A percentile compares a stretch with the other conserved stretches of the same genome.
phyloP scores from a whole-genome alignment of 2,329 filamentous ascomycete genomes.

The Cordyceps tenuipes region DNA sequence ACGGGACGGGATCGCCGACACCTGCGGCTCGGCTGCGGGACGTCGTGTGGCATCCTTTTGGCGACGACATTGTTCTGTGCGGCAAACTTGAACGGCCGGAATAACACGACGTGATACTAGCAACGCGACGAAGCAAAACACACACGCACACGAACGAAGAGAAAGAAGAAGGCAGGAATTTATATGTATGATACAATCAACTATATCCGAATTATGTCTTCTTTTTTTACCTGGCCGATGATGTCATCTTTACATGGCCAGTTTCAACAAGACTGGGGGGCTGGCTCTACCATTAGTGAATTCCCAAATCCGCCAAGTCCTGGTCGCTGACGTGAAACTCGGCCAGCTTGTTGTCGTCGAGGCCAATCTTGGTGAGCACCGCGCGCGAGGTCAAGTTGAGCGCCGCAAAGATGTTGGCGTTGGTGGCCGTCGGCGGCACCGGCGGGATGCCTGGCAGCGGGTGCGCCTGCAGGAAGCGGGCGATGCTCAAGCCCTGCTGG shows the following conservation, averaged over 20 bases:
- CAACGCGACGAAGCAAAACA: neutral
- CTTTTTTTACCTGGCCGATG: neutral
- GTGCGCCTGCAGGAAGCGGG: neutral
- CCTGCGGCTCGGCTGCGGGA: constrained; percentile 57
- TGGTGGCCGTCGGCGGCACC: neutral
- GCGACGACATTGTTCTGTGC: constrained; percentile 76
- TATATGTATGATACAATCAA: neutral
- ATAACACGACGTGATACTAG: too few species aligned
- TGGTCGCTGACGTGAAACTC: neutral
- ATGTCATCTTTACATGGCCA: neutral
- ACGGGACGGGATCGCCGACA: constrained; percentile 41
- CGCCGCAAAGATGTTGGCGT: neutral
- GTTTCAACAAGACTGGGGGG: neutral
- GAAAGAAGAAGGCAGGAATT: neutral
- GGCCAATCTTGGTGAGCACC: neutral
- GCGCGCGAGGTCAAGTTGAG: neutral
- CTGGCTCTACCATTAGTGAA: neutral
- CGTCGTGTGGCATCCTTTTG: constrained; percentile 68
- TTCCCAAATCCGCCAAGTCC: neutral
- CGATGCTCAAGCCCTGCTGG: neutral
- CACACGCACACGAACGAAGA: neutral
- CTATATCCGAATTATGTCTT: neutral
- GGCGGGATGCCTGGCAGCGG: neutral
- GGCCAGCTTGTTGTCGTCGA: neutral
- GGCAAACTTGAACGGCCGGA: constrained; percentile 41